phyloP scores from a whole-genome alignment of 2,329 filamentous ascomycete genomes.

The Fusarium chaquense region DNA sequence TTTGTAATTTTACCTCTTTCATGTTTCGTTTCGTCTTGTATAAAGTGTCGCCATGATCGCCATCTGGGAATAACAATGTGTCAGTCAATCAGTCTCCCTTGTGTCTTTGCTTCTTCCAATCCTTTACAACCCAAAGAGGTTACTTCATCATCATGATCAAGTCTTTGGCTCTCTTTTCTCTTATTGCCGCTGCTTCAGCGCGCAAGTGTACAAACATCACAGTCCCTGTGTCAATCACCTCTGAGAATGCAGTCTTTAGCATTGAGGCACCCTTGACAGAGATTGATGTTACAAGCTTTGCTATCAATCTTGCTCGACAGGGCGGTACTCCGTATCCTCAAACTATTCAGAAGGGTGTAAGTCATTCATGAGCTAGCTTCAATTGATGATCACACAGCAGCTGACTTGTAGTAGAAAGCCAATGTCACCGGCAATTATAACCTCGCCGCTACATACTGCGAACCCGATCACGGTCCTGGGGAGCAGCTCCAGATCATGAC shows the following conservation, averaged over 20 bases:
- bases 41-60: conserved; percentile 23
- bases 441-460: conserved; percentile 72
- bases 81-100: conserved; percentile 1
- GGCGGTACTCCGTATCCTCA: conserved; percentile 61
- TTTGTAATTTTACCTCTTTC: conserved; percentile 26
- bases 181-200: conserved; percentile 50
- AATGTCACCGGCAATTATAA: conserved; percentile 66
- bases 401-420: conserved; percentile 54
- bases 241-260: conserved; percentile 66
- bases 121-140: neutral
- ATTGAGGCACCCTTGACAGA: conserved; percentile 61
- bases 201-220: conserved; percentile 62
- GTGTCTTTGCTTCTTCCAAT: conserved; percentile 12
- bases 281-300: conserved; percentile 68
- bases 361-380: conserved; percentile 19
- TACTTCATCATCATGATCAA: conserved; percentile 38
- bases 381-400: too few species aligned
- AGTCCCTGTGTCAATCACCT: conserved; percentile 66
- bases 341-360: conserved; percentile 59
- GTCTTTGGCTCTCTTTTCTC: conserved; percentile 38
- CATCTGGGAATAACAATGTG: neutral
- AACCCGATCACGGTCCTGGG: conserved; percentile 61
- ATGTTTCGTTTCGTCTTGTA: conserved; percentile 21
- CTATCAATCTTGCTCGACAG: conserved; percentile 61
- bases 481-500: conserved; percentile 56